A percentile compares a stretch with the other conserved stretches of the same genome.
These are phyloP conservation scores for Mastigamoeba balamuthi DNA, from an alignment of 78 protist genomes.

Conservation along the genomic window DNA sequence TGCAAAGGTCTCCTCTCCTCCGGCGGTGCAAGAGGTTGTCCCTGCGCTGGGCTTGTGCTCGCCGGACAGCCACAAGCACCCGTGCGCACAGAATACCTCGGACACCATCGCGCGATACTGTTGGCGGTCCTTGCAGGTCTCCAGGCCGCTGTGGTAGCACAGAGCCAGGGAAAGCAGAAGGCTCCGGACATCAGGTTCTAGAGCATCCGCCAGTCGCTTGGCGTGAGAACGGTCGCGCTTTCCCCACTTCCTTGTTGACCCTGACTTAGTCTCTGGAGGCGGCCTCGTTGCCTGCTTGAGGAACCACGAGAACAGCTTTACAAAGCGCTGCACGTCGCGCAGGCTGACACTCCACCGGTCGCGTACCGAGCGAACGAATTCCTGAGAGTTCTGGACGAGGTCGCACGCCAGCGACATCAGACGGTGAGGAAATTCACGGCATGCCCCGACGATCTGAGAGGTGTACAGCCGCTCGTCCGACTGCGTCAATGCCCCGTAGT, in stretches of 20 bases:
- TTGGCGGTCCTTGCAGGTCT: background rate
- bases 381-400: background rate
- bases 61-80: background rate
- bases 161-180: background rate
- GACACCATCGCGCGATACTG: background rate
- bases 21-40: background rate
- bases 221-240: background rate
- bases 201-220: background rate
- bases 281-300: background rate
- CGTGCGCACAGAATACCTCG: background rate
- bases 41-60: background rate
- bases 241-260: too few species aligned
- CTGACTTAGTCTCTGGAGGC: background rate
- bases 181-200: background rate
- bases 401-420: background rate
- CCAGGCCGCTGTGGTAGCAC: background rate
- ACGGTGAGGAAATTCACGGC: background rate
- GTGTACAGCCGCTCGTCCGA: background rate
- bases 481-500: constrained; percentile 28
- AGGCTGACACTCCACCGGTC: background rate
- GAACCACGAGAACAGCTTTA: background rate
- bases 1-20: background rate
- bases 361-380: background rate
- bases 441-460: background rate
- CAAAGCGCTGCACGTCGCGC: background rate